A percentile compares a stretch with the other conserved stretches of the same genome.
These are phyloP conservation scores for Biscutella auriculata DNA, from an alignment of 441 rosid species.

Conservation along the genomic window DNA sequence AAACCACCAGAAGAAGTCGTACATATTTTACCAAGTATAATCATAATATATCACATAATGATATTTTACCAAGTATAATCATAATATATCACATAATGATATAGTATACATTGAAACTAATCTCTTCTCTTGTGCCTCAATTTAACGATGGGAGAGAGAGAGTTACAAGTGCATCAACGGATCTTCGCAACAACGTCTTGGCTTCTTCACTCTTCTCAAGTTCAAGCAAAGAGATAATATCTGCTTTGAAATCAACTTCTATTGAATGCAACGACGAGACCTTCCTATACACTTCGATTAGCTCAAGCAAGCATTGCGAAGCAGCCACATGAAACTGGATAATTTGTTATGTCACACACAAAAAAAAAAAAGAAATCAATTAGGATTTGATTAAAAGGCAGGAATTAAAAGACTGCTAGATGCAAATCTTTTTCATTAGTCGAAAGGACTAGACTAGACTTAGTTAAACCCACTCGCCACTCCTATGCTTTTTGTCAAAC, in stretches of 20 bases:
- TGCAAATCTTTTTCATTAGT: not conserved
- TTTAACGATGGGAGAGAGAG: not conserved
- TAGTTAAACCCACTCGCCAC: not conserved
- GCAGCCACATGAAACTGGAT: constrained; percentile 67
- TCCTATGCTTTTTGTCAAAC: no score
- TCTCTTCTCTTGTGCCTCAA: not conserved
- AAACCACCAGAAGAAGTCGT: no score
- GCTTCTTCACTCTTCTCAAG: constrained; percentile 75
- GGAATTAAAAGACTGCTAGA: no score
- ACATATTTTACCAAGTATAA: no score
- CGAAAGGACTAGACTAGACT: not conserved
- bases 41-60: no score
- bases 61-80: no score
- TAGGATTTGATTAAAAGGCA: not conserved
- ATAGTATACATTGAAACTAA: not conserved
- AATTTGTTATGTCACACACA: not conserved
- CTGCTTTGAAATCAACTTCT: constrained; percentile 34
- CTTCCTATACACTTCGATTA: constrained; percentile 27
- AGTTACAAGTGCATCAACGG: constrained; percentile 39
- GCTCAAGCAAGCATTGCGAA: constrained; percentile 64
- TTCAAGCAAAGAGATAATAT: constrained; percentile 46
- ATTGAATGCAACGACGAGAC: constrained; percentile 24
- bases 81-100: no score
- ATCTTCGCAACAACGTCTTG: constrained; percentile 50
- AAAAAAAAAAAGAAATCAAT: not conserved